Evolutionary conservation across 306 rosid genomes (phyloP).

Genomic region (Medicago truncatula): MtrunA17r5.0-ANR NC_053045.1:41743501-41744000

Average conservation of each 20-base stretch:
- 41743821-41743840: conserved; percentile 59
- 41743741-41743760: conserved; percentile 40
- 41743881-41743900: conserved; percentile 28
- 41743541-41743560: background rate
- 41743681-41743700: background rate
- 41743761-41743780: conserved; percentile 83
- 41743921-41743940: conserved; percentile 40
- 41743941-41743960: conserved; percentile 42
- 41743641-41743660: background rate
- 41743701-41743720: background rate
- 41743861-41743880: conserved; percentile 26
- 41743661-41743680: background rate
- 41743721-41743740: conserved; percentile 22
- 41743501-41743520: background rate
- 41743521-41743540: background rate
- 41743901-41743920: conserved; percentile 41
- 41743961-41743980: conserved; percentile 40
- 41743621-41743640: background rate
- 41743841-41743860: conserved; percentile 56
- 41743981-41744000: background rate
- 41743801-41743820: conserved; percentile 75
- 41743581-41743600: background rate
- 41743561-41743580: background rate
- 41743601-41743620: background rate
- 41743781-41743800: conserved; percentile 68